Conservation (phyloP, 2,329 filamentous ascomycete genomes). For the Tetracladium maxilliforme region DNA sequence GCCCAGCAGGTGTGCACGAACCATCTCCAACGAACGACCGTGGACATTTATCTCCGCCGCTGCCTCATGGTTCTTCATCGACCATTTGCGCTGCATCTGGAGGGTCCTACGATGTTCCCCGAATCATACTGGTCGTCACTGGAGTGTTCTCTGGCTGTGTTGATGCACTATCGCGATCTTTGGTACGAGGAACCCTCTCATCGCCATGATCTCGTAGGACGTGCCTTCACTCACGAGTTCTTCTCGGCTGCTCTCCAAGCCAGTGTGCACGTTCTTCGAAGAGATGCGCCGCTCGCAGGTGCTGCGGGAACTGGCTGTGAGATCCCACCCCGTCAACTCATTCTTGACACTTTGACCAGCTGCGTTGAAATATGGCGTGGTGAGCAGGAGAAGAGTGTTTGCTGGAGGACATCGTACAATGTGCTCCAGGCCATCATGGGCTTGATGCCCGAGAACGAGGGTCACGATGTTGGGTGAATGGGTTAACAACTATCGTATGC, state of each 20-base stretch:
- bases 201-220: not conserved
- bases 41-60: slow-evolving; percentile 14
- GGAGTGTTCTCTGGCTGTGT: slow-evolving; percentile 13
- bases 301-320: not conserved
- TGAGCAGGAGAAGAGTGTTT: too few species aligned
- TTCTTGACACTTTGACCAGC: not conserved
- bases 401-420: too few species aligned
- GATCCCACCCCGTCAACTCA: slow-evolving; percentile 1
- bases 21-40: slow-evolving; percentile 5
- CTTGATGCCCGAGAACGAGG: too few species aligned
- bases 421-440: too few species aligned
- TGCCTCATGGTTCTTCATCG: slow-evolving; percentile 13
- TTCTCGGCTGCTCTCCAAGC: not conserved
- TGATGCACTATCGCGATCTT: slow-evolving; percentile 12
- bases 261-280: slow-evolving; percentile 1
- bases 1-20: slow-evolving; percentile 4
- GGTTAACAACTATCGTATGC: too few species aligned
- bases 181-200: slow-evolving; percentile 5
- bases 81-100: slow-evolving; percentile 8
- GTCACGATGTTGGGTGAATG: too few species aligned
- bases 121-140: slow-evolving; percentile 16
- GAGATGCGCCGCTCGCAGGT: slow-evolving; percentile 1
- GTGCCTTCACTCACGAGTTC: slow-evolving; percentile 1
- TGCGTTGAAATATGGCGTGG: slow-evolving; percentile 1
- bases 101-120: slow-evolving; percentile 9